phyloP scores from a whole-genome alignment of 352 stramenopile genomes.

The Phytophthora pseudosyringae region DNA sequence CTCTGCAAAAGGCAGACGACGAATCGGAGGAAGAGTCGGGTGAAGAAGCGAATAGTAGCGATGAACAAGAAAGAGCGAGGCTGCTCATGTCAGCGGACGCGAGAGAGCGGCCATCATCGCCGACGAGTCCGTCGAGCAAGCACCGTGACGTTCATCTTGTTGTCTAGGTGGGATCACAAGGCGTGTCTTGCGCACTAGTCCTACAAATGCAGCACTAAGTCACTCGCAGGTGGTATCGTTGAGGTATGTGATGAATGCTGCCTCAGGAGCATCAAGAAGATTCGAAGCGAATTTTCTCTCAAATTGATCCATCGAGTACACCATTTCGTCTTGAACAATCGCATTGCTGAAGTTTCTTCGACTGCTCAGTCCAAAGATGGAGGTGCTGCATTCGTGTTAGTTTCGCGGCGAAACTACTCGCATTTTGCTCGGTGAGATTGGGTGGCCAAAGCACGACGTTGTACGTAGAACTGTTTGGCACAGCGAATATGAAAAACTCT shows the following conservation, averaged over 20 bases:
- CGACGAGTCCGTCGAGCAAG: slow-evolving; percentile 4
- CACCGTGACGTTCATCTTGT: slow-evolving; percentile 7
- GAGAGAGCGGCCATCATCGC: background rate
- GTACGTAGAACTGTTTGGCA: background rate
- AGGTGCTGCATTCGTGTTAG: no score
- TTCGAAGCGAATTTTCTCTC: background rate
- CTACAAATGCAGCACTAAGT: background rate
- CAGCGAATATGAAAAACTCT: background rate
- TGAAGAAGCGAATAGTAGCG: slow-evolving; percentile 21
- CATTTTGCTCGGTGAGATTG: background rate
- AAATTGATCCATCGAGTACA: background rate
- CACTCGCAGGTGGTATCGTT: no score
- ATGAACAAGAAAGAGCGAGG: slow-evolving; percentile 28
- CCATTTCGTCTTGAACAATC: background rate
- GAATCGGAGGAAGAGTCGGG: slow-evolving; percentile 22
- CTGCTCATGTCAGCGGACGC: slow-evolving; percentile 9
- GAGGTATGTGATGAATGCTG: background rate
- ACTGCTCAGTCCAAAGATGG: background rate
- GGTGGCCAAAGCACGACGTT: background rate
- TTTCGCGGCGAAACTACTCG: background rate
- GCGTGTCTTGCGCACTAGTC: background rate
- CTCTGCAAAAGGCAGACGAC: slow-evolving; percentile 23
- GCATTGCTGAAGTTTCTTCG: background rate
- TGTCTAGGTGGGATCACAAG: slow-evolving; percentile 8
- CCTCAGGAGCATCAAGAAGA: no score